Conservation (phyloP, 345 rosid genomes). For the Psidium guajava region DNA sequence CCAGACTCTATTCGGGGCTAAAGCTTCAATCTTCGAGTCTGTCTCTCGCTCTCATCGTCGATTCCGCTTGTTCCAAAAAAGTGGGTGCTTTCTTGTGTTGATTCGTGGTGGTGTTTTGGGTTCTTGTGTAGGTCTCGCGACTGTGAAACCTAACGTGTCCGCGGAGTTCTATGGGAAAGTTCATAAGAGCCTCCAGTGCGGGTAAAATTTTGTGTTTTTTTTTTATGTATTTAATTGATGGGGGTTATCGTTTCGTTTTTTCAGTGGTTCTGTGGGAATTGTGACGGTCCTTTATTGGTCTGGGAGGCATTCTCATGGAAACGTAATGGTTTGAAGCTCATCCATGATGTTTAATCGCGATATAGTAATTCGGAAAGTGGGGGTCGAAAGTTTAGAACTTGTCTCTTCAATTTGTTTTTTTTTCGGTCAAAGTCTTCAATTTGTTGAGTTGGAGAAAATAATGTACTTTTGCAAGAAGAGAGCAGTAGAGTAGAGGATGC, state of each 20-base stretch:
- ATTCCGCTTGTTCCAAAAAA: neutral
- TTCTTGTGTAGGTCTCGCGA: conserved; percentile 6
- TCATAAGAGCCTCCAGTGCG: conserved; percentile 52
- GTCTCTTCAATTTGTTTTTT: neutral
- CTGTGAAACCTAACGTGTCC: conserved; percentile 42
- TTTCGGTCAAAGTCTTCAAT: neutral
- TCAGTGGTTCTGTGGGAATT: neutral
- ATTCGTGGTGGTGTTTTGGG: neutral
- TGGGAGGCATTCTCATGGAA: neutral
- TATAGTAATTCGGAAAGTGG: neutral
- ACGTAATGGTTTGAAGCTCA: neutral
- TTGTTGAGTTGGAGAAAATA: neutral
- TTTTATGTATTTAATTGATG: neutral
- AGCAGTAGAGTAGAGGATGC: neutral
- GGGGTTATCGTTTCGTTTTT: no score
- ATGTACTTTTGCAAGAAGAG: neutral
- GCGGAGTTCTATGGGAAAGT: conserved; percentile 64
- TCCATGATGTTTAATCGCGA: neutral
- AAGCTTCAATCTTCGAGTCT: conserved; percentile 60
- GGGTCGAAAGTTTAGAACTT: neutral
- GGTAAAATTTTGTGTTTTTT: conserved; percentile 13
- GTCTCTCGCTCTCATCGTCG: conserved; percentile 6
- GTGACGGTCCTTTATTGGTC: neutral
- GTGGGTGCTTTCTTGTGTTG: neutral
- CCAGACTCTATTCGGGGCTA: conserved; percentile 62